Evolutionary conservation across 495 filamentous ascomycete genomes (phyloP), one percentile per base, ranked within the genome.

Genomic region (Penicillium alfredii): DNA sequence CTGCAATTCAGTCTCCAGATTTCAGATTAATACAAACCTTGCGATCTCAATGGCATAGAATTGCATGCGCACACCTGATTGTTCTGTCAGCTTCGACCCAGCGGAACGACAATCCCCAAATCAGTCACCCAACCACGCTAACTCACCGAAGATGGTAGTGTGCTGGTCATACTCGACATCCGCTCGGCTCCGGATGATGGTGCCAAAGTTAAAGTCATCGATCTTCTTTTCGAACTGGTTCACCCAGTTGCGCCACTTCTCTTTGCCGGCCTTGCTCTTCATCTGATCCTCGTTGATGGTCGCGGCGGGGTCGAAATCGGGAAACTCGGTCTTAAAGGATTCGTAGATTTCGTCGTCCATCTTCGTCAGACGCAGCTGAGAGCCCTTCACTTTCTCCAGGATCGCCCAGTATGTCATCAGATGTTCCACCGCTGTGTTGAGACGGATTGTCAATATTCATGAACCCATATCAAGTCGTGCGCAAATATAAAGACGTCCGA

Each of bases 31-130:
- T 9, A 46, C 66, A 47, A 54, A 86, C 84, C 85, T 81, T 8
- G 84, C 82, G 53, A 99, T 95, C 64, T 99, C 92, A 53, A 97
- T 64, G 20, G 92, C 92, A 54, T 99, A 99, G 55, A 99, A 99
- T 58, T 99, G 92, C 92, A 98, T 98, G 36, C 92, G 77, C 47
- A 75, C 52, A 41, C 56, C 60, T 63, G 12, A 40, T 40, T 15
- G 17, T 28, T 14, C 12, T 14, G 19, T 49, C 15, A 43, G 28
- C 15, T n/a, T n/a, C n/a, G n/a, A n/a, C n/a, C n/a, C n/a, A n/a
- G n/a, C n/a, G n/a, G n/a, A n/a, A n/a, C n/a, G n/a, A n/a, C n/a
- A n/a, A n/a, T n/a, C n/a, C n/a, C n/a, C n/a, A n/a, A n/a, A n/a
- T n/a, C n/a, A n/a, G n/a, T n/a, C n/a, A n/a, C n/a, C n/a, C n/a